phyloP scores from a whole-genome alignment of 805 yeast genomes.

The Cyberlindnera maclurae region DNA sequence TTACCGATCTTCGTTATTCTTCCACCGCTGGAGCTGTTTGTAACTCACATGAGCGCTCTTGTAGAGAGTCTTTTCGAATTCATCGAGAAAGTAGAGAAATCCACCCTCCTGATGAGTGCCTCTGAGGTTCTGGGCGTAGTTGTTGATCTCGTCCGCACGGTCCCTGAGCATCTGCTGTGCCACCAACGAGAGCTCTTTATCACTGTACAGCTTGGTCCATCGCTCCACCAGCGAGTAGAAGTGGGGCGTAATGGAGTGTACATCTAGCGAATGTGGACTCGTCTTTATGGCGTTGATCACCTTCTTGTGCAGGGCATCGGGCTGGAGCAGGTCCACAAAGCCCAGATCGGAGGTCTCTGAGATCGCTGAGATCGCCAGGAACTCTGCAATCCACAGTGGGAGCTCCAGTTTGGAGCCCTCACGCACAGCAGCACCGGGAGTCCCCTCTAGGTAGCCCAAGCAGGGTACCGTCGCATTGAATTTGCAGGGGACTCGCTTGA shows the following conservation, averaged over 20 bases:
- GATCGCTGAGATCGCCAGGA: constrained; percentile 48
- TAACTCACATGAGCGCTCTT: constrained; percentile 45
- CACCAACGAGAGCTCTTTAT: constrained; percentile 50
- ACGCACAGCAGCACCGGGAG: constrained; percentile 52
- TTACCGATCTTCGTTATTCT: constrained; percentile 17
- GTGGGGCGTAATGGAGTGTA: constrained; percentile 57
- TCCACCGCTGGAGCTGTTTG: constrained; percentile 38
- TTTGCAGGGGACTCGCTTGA: constrained; percentile 62
- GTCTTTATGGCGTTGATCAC: constrained; percentile 81
- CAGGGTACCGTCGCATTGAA: constrained; percentile 78
- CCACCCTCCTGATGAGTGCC: constrained; percentile 39
- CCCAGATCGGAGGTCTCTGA: constrained; percentile 30
- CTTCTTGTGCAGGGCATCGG: constrained; percentile 56
- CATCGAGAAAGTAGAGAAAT: constrained; percentile 65
- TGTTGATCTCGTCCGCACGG: constrained; percentile 67
- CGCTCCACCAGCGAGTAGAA: constrained; percentile 64
- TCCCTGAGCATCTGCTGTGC: constrained; percentile 45
- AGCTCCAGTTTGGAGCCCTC: constrained; percentile 63
- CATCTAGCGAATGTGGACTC: constrained; percentile 56
- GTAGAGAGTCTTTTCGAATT: constrained; percentile 60
- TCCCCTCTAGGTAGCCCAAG: constrained; percentile 79
- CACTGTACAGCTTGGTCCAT: constrained; percentile 72
- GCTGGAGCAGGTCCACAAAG: constrained; percentile 62
- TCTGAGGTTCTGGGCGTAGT: constrained; percentile 41
- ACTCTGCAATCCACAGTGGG: constrained; percentile 86